Percentiles rank a stretch among this genome's conserved stretches.
phyloP scores from a whole-genome alignment of 2,329 filamentous ascomycete genomes.

The Colletotrichum godetiae region DNA sequence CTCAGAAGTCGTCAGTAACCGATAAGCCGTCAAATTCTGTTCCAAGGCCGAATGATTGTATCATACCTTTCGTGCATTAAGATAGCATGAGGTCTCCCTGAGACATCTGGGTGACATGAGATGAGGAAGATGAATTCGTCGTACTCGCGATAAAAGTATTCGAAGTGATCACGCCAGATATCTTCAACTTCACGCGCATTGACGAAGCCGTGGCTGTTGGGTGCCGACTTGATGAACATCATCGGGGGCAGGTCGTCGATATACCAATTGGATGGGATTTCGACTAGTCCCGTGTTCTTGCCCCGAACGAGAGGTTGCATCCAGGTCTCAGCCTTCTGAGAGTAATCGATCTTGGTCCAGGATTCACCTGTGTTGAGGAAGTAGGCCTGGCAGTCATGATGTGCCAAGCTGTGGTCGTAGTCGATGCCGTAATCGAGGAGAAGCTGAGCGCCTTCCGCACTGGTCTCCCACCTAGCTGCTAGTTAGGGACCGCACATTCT shows the following conservation, averaged over 20 bases:
- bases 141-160: conserved; percentile 81
- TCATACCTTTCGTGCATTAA: conserved; percentile 79
- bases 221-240: conserved; percentile 77
- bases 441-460: conserved; percentile 72
- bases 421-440: conserved; percentile 75
- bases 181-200: conserved; percentile 71
- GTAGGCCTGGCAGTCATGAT: conserved; percentile 63
- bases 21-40: too few species aligned
- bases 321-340: conserved; percentile 69
- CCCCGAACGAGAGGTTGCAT: conserved; percentile 74
- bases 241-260: conserved; percentile 74
- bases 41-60: not conserved
- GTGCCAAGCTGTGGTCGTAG: conserved; percentile 74
- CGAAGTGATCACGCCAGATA: conserved; percentile 74
- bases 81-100: conserved; percentile 77
- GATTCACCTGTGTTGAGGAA: conserved; percentile 71
- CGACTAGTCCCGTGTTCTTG: conserved; percentile 70
- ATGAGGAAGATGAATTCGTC: conserved; percentile 83
- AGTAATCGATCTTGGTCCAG: conserved; percentile 76
- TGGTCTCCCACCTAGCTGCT: conserved; percentile 70
- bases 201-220: conserved; percentile 73
- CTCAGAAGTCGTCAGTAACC: too few species aligned
- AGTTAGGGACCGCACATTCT: not conserved
- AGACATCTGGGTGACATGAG: conserved; percentile 81
- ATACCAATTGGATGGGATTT: conserved; percentile 75